phyloP scores from a whole-genome alignment of 805 yeast genomes.

The Wickerhamiella hasegawae region DNA sequence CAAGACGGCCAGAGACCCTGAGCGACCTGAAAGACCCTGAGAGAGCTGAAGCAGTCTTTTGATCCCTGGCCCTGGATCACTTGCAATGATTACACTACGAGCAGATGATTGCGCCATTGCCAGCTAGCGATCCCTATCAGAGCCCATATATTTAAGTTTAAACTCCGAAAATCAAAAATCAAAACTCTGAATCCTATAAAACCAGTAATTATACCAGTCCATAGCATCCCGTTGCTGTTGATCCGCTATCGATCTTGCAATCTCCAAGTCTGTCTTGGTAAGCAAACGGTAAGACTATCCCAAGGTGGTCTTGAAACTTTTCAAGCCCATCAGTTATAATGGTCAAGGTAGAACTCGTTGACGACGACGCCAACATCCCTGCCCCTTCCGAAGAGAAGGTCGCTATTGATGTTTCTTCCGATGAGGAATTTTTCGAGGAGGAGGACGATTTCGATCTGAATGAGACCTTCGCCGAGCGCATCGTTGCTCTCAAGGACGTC shows the following conservation, averaged over 20 bases:
- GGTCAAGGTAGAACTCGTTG: slow-evolving; percentile 65
- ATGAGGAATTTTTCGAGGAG: slow-evolving; percentile 34
- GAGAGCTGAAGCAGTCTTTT: no score
- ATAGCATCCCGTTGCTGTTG: neutral
- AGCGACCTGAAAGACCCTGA: no score
- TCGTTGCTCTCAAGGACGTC: slow-evolving; percentile 81
- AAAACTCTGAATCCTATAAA: neutral
- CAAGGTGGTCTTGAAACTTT: neutral
- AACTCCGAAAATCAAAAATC: no score
- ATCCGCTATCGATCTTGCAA: neutral
- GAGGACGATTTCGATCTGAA: slow-evolving; percentile 56
- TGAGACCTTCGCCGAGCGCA: slow-evolving; percentile 76
- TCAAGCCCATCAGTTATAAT: slow-evolving; percentile 22
- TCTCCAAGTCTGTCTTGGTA: neutral
- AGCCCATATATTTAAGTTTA: no score
- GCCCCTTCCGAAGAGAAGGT: slow-evolving; percentile 26
- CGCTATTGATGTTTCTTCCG: slow-evolving; percentile 23
- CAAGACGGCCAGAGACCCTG: no score
- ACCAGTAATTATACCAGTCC: neutral
- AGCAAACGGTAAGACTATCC: neutral
- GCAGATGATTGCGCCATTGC: no score
- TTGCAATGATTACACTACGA: no score
- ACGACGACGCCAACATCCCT: slow-evolving; percentile 31
- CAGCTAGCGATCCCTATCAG: no score
- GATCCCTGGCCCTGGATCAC: no score